Evolutionary conservation across 1,284 basidiomycete species (phyloP), one percentile per base, ranked within the genome.

Genomic region (Apiotrichum veenhuisii): DNA sequence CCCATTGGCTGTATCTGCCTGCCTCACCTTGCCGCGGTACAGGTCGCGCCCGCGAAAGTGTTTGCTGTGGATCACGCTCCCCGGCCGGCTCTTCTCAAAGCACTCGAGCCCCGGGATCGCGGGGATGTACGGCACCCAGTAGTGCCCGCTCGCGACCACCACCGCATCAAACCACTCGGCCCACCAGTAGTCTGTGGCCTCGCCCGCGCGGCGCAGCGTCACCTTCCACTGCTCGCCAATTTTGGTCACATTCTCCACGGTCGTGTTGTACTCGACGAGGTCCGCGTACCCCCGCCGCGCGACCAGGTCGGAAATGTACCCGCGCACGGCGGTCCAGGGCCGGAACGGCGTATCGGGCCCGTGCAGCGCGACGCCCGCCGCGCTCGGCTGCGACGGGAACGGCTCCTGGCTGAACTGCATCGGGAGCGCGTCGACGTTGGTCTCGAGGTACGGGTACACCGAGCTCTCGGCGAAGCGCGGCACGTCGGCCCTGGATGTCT

Each of bases 201-300:
- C 75, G 61, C 45, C 75, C 79, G 27, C 78, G 79, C 73, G 82
- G 27, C 77, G 50, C 9, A 72, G 50, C 3, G 61, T 62, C 41
- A 70, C 45, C 37, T 50, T 37, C 69, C 67, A 71, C 37, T 54
- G 60, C 18, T 54, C 51, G 3, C 52, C 69, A 25, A 75, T 62
- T 58, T 82, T 82, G 52, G 79, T 73, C 5, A 79, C 72, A 2
- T 66, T 72, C 61, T 83, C 81, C 0, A 83, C 81, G 0, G 82
- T 78, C 1, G 82, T 82, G 60, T 80, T 79, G 66, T 80, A 82
- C 0, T 71, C 73, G 5, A 78, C 66, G 18, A 77, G 62, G 0
- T 71, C 67, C 50, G 81, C 78, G 54, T 46, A 77, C 76, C 34
- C 80, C 73, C 67, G 79, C 77, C 27, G 70, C 53, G 22, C 65